A percentile compares a stretch with the other conserved stretches of the same genome.
These are phyloP conservation scores for Hymenoscyphus fructigenus DNA, from an alignment of 2,329 filamentous ascomycete genomes.

Conservation along the genomic window DNA sequence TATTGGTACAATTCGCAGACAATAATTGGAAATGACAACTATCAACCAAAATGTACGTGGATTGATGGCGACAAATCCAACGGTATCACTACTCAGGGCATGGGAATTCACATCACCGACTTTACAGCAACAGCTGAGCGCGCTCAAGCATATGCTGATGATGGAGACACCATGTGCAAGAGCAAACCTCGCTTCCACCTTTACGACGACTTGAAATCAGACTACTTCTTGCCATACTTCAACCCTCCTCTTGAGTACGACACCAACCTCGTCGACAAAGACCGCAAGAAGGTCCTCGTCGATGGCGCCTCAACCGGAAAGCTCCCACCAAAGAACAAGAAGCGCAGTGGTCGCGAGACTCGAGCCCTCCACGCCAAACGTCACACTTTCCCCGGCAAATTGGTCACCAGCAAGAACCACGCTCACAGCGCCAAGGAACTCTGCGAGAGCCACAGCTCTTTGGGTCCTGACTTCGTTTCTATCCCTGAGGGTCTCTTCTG, in stretches of 20 bases:
- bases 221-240: constrained; percentile 5
- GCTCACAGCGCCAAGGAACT: constrained; percentile 35
- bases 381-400: background rate
- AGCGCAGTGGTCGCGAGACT: background rate
- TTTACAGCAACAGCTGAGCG: background rate
- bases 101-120: constrained; percentile 10
- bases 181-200: constrained; percentile 6
- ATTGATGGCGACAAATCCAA: constrained; percentile 7
- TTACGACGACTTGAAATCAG: background rate
- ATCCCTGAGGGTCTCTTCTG: constrained; percentile 35
- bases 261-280: background rate
- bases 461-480: constrained; percentile 38
- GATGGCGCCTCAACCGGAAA: background rate
- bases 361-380: background rate
- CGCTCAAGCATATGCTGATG: background rate
- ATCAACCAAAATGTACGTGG: constrained; percentile 6
- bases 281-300: background rate
- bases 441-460: constrained; percentile 33
- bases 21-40: background rate
- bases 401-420: constrained; percentile 7
- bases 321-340: constrained; percentile 1
- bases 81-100: constrained; percentile 8
- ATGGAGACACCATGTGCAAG: constrained; percentile 10
- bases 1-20: background rate
- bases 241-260: constrained; percentile 4